A percentile compares a stretch with the other conserved stretches of the same genome.
These are phyloP conservation scores for Aethionema arabicum DNA, from an alignment of 345 rosid genomes.

Conservation along the genomic window DNA sequence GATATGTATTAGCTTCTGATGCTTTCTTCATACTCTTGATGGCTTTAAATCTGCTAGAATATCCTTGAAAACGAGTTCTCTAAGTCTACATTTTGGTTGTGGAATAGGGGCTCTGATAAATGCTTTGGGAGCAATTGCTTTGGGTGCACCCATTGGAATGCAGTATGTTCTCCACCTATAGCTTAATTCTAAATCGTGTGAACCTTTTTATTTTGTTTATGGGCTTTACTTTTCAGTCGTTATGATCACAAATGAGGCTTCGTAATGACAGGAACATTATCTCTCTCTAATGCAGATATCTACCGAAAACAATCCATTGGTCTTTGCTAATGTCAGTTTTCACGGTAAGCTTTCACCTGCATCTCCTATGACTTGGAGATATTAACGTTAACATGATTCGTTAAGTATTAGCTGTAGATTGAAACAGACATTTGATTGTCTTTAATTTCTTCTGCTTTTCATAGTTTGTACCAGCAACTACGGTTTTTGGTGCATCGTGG, in stretches of 20 bases:
- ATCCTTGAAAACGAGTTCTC: constrained; percentile 8
- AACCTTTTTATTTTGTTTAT: background rate
- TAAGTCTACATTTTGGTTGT: constrained; percentile 11
- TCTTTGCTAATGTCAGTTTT: constrained; percentile 77
- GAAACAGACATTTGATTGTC: constrained; percentile 23
- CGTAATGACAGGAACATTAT: background rate
- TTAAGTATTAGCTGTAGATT: background rate
- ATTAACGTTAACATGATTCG: background rate
- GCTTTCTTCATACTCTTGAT: background rate
- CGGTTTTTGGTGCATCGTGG: constrained; percentile 75
- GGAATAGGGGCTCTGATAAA: constrained; percentile 65
- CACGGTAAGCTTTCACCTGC: constrained; percentile 51
- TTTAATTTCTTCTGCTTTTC: constrained; percentile 26
- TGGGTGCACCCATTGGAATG: constrained; percentile 81
- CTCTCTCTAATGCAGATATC: constrained; percentile 47
- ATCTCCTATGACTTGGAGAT: background rate
- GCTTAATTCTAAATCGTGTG: background rate
- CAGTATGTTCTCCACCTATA: constrained; percentile 49
- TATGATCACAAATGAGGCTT: constrained; percentile 1
- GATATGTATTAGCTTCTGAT: constrained; percentile 7
- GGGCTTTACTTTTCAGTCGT: background rate
- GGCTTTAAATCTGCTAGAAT: background rate
- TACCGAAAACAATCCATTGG: constrained; percentile 62
- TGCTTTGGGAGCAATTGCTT: constrained; percentile 73
- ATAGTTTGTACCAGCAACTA: constrained; percentile 73